A percentile compares a stretch with the other conserved stretches of the same genome.
Evolutionary conservation across 2,329 filamentous ascomycete species (phyloP).

Genomic region (Calonectria naviculata): DNA sequence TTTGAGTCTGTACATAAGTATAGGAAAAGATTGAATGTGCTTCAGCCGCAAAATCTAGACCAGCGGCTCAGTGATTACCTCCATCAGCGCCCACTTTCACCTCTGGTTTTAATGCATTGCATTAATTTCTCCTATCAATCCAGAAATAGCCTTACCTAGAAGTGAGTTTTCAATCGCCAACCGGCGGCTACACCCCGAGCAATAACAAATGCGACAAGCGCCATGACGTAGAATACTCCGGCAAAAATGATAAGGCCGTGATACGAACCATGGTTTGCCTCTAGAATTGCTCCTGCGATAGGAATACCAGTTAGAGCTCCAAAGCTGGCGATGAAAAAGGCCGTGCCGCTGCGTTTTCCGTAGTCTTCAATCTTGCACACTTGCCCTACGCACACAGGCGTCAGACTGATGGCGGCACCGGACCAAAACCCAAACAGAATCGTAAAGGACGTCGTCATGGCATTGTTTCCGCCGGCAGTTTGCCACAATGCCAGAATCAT

Average conservation of each 20-base stretch:
- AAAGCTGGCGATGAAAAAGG: constrained; percentile 75
- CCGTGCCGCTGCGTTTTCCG: constrained; percentile 76
- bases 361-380: constrained; percentile 77
- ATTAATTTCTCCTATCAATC: not conserved
- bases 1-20: not conserved
- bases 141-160: not conserved
- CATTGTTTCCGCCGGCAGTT: constrained; percentile 49
- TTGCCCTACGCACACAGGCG: constrained; percentile 78
- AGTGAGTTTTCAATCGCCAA: constrained; percentile 14
- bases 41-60: not conserved
- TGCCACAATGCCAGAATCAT: constrained; percentile 72
- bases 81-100: not conserved
- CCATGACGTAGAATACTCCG: constrained; percentile 15
- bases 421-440: constrained; percentile 77
- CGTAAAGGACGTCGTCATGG: constrained; percentile 69
- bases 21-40: not conserved
- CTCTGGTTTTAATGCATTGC: not conserved
- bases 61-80: not conserved
- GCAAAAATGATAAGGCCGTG: constrained; percentile 22
- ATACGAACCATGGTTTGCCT: constrained; percentile 12
- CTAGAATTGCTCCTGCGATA: constrained; percentile 59
- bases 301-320: constrained; percentile 66
- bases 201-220: constrained; percentile 9
- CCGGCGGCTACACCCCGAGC: constrained; percentile 18
- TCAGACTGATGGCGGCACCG: constrained; percentile 77